Evolutionary conservation across 495 filamentous ascomycete species (phyloP).

Genomic region (Extremus antarcticus): DNA sequence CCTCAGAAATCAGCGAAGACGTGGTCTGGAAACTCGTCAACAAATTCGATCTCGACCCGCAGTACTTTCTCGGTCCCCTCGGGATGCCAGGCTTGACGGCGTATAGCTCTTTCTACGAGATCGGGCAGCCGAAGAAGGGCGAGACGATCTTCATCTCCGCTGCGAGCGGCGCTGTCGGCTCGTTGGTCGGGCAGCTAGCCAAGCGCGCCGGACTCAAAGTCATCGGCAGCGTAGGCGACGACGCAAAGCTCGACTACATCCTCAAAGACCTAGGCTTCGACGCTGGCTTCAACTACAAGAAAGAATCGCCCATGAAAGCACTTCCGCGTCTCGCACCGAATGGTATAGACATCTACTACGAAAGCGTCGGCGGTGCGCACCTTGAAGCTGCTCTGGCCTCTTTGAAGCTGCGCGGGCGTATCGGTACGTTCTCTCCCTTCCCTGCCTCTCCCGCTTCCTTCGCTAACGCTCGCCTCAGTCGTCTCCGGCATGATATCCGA

Average conservation of each 20-base stretch:
- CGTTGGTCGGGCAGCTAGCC: conserved; percentile 72
- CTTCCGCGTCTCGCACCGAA: conserved; percentile 63
- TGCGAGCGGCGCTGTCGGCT: conserved; percentile 72
- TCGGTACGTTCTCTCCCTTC: neutral
- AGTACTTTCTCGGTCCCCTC: conserved; percentile 56
- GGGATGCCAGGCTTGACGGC: conserved; percentile 84
- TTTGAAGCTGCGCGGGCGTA: neutral
- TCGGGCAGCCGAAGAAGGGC: conserved; percentile 73
- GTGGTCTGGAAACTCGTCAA: conserved; percentile 32
- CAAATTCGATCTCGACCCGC: conserved; percentile 49
- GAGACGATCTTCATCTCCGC: conserved; percentile 80
- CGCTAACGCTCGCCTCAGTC: conserved; percentile 59
- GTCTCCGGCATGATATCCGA: conserved; percentile 62
- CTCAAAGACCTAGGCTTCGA: conserved; percentile 41
- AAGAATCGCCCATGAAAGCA: conserved; percentile 56
- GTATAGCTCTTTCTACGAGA: conserved; percentile 68
- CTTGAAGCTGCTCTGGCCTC: conserved; percentile 47
- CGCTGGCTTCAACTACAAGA: conserved; percentile 54
- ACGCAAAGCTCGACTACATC: conserved; percentile 42
- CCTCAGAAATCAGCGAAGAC: conserved; percentile 5
- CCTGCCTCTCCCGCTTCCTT: too few relatives aligned
- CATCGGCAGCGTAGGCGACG: conserved; percentile 54
- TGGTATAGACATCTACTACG: conserved; percentile 88
- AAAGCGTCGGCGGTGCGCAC: conserved; percentile 87
- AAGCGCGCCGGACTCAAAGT: conserved; percentile 79